Evolutionary conservation across 1,284 basidiomycete genomes (phyloP), one percentile per base, ranked within the genome.

Genomic region (Leccinum subfulvum): DNA sequence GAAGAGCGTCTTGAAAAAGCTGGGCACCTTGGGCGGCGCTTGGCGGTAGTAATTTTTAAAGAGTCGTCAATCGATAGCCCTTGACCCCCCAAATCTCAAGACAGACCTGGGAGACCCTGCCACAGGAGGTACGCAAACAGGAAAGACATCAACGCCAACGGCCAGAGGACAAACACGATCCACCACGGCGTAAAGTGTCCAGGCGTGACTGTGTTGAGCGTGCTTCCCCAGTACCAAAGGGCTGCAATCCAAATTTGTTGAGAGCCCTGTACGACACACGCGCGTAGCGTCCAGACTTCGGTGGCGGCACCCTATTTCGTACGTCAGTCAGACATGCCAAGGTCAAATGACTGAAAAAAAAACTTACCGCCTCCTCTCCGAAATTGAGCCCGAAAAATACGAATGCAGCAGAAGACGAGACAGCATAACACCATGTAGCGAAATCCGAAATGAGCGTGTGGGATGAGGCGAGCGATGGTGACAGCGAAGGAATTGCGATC

Each of bases 211-310:
- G 81, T 79, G 70, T 89, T 90, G 65, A 97, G 81, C 57, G 86
- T 84, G 76, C 90, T 87, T 68, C 94, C 94, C 94, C 94, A 97
- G 73, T 93, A 97, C 94, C 94, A 97, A 44, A 97, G 79, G 9
- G 92, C 94, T 2, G 94, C 91, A 10, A 95, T 89, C 94, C 94
- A 95, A 52, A 96, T 86, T 77, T 96, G 94, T 71, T 96, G 94
- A 8, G 93, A 90, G 55, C 94, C 94, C 76, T 96, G 94, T 1
- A 97, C 94, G 65, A 95, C 80, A 75, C 92, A 95, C 23, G 94
- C 94, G 61, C 94, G 86, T 66, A 93, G 77, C 56, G 89, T 91
- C 94, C 94, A 97, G 14, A 95, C 87, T 75, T 97, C 93, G 3
- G 94, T 95, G 1, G 93, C 92, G 60, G 94, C 93, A 71, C 94